Conservation (phyloP, 345 rosid species). For the Fremontodendron californicum region DNA sequence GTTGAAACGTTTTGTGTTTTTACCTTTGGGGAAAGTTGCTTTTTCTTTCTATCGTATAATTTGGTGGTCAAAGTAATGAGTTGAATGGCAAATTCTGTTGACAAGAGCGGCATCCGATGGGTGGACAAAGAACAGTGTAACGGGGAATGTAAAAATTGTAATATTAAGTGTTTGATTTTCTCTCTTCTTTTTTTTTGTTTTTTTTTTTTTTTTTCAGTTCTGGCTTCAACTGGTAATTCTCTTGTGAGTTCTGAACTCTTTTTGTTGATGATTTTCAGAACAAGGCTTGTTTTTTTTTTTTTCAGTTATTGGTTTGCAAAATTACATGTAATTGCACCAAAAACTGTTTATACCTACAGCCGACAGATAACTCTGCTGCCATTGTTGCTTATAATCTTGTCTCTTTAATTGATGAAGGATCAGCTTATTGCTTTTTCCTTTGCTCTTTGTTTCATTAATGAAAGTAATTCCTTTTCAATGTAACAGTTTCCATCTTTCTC, state of each 20-base stretch:
- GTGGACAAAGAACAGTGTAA: not conserved
- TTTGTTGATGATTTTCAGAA: slow-evolving; percentile 11
- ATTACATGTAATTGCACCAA: not conserved
- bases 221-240: slow-evolving; percentile 14
- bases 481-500: not conserved
- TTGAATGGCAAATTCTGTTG: slow-evolving; percentile 4
- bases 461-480: not conserved
- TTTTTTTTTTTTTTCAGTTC: not conserved
- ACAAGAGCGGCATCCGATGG: not conserved
- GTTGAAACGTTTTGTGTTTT: slow-evolving; percentile 30
- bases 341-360: slow-evolving; percentile 8
- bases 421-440: not conserved
- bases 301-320: slow-evolving; percentile 12
- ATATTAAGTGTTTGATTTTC: not conserved
- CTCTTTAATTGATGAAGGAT: slow-evolving; percentile 4
- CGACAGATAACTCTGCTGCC: not conserved
- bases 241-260: slow-evolving; percentile 11
- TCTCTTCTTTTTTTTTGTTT: too few relatives aligned
- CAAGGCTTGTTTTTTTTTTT: not conserved
- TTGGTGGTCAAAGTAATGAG: not conserved
- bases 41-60: slow-evolving; percentile 1
- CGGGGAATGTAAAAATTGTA: slow-evolving; percentile 12
- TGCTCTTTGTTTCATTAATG: not conserved
- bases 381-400: not conserved
- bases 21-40: not conserved